Conservation (phyloP, 306 rosid species). For the Chamaecrista fasciculata region DNA sequence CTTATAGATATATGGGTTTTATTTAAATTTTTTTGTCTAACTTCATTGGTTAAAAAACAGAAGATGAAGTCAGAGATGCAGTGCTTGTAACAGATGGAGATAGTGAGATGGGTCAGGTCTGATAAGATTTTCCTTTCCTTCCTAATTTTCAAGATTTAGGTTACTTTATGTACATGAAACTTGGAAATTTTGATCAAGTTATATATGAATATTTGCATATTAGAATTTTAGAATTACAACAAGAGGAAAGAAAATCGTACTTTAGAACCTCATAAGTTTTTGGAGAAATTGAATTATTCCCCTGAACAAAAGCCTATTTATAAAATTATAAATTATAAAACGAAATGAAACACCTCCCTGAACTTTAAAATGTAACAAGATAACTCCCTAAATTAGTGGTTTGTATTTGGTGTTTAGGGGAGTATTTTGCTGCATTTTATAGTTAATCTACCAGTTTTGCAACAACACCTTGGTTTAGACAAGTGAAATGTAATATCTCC, state of each 20-base stretch:
- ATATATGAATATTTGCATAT: not conserved
- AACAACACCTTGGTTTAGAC: no score
- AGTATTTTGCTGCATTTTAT: no score
- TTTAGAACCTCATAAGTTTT: not conserved
- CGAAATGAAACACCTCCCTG: no score
- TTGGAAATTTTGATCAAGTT: not conserved
- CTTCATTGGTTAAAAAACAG: slow-evolving; percentile 39
- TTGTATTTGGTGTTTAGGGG: no score
- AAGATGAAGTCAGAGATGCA: slow-evolving; percentile 69
- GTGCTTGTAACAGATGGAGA: slow-evolving; percentile 88
- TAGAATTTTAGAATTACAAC: not conserved
- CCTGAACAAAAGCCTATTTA: no score
- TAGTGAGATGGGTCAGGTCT: slow-evolving; percentile 93
- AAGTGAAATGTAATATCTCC: no score
- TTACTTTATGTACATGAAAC: not conserved
- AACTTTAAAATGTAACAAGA: no score
- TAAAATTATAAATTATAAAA: no score
- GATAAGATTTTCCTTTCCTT: slow-evolving; percentile 23
- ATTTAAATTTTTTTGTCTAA: slow-evolving; percentile 19
- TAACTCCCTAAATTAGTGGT: no score
- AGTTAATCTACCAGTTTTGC: no score
- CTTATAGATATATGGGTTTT: no score
- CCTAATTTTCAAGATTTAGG: slow-evolving; percentile 4
- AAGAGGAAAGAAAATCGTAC: not conserved
- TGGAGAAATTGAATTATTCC: no score